Conservation (phyloP, 169 alveolate genomes). For the Cryptosporidium sp. region DNA sequence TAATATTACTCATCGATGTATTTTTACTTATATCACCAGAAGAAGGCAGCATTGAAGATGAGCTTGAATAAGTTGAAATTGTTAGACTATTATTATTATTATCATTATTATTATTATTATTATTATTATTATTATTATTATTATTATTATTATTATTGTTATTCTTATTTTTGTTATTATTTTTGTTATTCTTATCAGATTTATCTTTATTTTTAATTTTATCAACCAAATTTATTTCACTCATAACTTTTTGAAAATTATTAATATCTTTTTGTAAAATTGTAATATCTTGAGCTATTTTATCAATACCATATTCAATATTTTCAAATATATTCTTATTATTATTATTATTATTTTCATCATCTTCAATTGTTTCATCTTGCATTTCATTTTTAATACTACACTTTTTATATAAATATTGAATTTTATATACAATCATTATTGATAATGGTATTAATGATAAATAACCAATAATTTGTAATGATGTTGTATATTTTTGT, state of each 20-base stretch:
- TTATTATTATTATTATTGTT: too few relatives aligned
- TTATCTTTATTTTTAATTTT: background rate
- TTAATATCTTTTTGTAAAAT: background rate
- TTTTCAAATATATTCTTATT: background rate
- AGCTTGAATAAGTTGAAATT: constrained; percentile 36
- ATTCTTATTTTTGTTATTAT: too few relatives aligned
- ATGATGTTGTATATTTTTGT: constrained; percentile 54
- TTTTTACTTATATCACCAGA: constrained; percentile 12
- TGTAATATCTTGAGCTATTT: constrained; percentile 1
- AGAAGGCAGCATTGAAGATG: constrained; percentile 36
- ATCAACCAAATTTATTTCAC: background rate
- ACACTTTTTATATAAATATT: constrained; percentile 5
- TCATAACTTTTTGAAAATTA: constrained; percentile 29
- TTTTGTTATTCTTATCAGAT: background rate
- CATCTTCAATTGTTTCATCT: constrained; percentile 1
- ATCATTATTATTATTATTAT: too few relatives aligned
- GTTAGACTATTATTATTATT: background rate
- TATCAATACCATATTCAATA: constrained; percentile 26
- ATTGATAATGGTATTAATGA: constrained; percentile 36
- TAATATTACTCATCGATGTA: background rate
- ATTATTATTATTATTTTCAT: background rate
- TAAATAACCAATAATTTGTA: constrained; percentile 48
- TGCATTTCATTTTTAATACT: background rate
- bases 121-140: too few relatives aligned
- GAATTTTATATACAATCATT: constrained; percentile 33